Evolutionary conservation across 1,284 basidiomycete genomes (phyloP).

Genomic region (Boletus chippewaensis): DNA sequence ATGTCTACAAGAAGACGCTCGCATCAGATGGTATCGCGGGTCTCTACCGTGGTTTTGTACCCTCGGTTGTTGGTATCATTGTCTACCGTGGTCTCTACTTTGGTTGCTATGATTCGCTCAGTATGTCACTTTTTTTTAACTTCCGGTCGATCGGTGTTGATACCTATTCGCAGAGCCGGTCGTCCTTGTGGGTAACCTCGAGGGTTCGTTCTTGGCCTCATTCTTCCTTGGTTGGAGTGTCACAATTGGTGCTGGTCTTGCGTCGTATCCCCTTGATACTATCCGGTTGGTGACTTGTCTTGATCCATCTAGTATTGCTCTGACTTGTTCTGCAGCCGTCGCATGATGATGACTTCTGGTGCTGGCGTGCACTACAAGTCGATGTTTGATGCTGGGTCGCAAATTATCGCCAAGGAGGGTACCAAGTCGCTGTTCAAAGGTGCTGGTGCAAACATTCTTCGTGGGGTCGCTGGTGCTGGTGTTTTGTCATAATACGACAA

Average conservation of each 20-base stretch:
- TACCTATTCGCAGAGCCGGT: constrained; percentile 65
- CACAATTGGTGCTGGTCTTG: constrained; percentile 92
- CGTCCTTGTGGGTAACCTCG: constrained; percentile 79
- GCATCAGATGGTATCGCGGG: constrained; percentile 83
- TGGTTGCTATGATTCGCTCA: constrained; percentile 90
- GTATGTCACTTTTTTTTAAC: constrained; percentile 41
- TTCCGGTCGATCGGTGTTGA: constrained; percentile 16
- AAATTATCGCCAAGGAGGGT: constrained; percentile 89
- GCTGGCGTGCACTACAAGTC: constrained; percentile 84
- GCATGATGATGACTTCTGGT: constrained; percentile 94
- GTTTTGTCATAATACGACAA: constrained; percentile 93
- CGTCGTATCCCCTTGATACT: constrained; percentile 92
- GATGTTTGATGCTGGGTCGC: constrained; percentile 81
- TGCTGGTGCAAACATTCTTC: constrained; percentile 96
- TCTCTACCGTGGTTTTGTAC: constrained; percentile 94
- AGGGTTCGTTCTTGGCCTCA: constrained; percentile 88
- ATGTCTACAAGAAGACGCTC: constrained; percentile 92
- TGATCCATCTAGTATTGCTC: not conserved
- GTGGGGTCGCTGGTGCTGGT: constrained; percentile 98
- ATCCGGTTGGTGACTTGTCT: constrained; percentile 56
- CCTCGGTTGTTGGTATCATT: constrained; percentile 91
- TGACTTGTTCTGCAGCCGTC: constrained; percentile 55
- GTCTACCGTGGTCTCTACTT: constrained; percentile 97
- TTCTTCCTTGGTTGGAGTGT: constrained; percentile 93
- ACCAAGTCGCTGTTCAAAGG: constrained; percentile 88